Evolutionary conservation across 495 filamentous ascomycete genomes (phyloP), one percentile per base, ranked within the genome.

Genomic region (Penicillium robsamsonii): DNA sequence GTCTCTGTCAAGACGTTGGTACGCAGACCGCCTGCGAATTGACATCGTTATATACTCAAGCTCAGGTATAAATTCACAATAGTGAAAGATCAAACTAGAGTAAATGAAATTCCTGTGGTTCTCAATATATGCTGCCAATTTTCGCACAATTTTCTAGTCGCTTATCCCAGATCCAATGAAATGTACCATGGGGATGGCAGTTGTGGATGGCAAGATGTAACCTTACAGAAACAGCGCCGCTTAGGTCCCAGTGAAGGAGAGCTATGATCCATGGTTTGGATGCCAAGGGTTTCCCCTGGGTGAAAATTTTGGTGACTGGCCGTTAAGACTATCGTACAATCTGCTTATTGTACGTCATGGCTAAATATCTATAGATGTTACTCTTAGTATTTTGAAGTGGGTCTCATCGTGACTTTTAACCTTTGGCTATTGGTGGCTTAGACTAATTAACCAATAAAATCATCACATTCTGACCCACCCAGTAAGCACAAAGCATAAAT

Each of bases 331-430:
- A 15, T 38, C 33, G 40, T 50, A 33, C 33, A 22, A 22, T 13
- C 47, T 40, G 48, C 48, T 50, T 53, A 42, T 45, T 31, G 10
- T 31, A 53, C 50, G 50, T 53, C 50, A 53, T 45, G 50, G 37
- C 40, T 29, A 53, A 53, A 4, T 27, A 27, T 27, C 22, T 2
- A 22, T 22, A 22, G 50, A 53, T 31, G 18, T 50, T 22, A 37
- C 31, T 25, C 40, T 52, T 12, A 44, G n/a, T 24, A 1, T 22
- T 18, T 22, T 18, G 11, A 31, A 43, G 50, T 43, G 50, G 50
- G 18, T 24, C 50, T 15, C 18, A 4, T 15, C 42, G 15, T 18
- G 31, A 15, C 24, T 22, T 50, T 50, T 11, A 18, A 15, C 24
- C 13, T 50, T 50, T n/a, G 15, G 35, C 40, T 29, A 45, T 53